Percentiles rank a stretch among this genome's conserved stretches.
These are phyloP conservation scores for Trichoderma oligosporum DNA, from an alignment of 2,329 filamentous ascomycete species.

Conservation along the genomic window DNA sequence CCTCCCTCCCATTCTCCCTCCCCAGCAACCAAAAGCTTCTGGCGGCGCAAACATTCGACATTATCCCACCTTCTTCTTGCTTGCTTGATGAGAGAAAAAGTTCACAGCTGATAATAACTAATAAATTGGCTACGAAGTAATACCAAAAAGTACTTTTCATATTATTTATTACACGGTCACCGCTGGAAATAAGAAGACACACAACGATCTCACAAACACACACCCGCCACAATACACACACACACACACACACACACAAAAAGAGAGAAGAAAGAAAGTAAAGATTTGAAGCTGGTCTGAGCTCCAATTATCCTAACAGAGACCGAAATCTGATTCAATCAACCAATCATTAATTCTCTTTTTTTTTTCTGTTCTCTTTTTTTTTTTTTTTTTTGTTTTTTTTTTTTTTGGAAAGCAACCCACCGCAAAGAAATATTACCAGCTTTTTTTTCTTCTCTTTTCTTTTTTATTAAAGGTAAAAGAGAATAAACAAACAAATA, in stretches of 20 bases:
- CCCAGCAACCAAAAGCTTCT: slow-evolving; percentile 12
- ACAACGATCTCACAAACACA: too few species aligned
- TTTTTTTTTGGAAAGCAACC: slow-evolving; percentile 8
- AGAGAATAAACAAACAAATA: neutral
- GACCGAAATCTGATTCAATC: neutral
- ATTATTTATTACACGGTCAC: too few species aligned
- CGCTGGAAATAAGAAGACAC: too few species aligned
- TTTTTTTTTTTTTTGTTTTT: neutral
- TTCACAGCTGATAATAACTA: neutral
- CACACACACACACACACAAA: neutral
- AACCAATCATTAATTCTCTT: slow-evolving; percentile 6
- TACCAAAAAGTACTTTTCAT: too few species aligned
- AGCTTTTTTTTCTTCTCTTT: neutral
- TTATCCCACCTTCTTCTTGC: slow-evolving; percentile 10
- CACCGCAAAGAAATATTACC: slow-evolving; percentile 14
- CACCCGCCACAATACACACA: too few species aligned
- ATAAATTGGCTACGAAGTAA: too few species aligned
- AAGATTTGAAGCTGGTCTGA: neutral
- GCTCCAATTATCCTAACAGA: neutral
- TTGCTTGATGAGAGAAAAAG: too few species aligned
- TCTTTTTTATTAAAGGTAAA: neutral
- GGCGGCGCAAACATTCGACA: slow-evolving; percentile 14
- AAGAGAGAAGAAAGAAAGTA: neutral
- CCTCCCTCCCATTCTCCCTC: neutral
- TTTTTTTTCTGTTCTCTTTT: neutral